Evolutionary conservation across 495 filamentous ascomycete species (phyloP).

Genomic region (Penicillium malachiteum): DNA sequence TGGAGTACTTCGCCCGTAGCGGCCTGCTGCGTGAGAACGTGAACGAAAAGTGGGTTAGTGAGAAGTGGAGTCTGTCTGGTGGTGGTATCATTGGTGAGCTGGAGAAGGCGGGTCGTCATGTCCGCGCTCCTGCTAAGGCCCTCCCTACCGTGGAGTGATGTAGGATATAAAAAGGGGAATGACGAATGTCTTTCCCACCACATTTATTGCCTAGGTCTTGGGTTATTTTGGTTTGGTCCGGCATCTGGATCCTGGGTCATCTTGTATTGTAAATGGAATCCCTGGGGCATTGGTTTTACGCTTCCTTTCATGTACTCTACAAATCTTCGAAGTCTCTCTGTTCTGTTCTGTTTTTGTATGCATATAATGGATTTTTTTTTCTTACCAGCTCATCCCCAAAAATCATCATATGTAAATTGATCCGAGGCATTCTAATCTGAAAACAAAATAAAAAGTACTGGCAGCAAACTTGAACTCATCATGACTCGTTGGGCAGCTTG

Average conservation of each 20-base stretch:
- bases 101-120: conserved; percentile 60
- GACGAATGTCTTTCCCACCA: conserved; percentile 4
- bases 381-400: not conserved
- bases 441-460: not conserved
- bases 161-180: conserved; percentile 9
- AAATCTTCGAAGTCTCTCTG: conserved; percentile 21
- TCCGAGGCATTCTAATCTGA: no score
- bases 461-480: not conserved
- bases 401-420: no score
- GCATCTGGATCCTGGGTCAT: not conserved
- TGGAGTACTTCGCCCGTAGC: conserved; percentile 93
- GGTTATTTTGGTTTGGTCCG: not conserved
- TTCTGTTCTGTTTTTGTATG: conserved; percentile 34
- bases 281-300: conserved; percentile 13
- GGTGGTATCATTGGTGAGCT: conserved; percentile 83
- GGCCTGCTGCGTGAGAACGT: conserved; percentile 71
- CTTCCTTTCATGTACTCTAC: conserved; percentile 36
- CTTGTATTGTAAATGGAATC: conserved; percentile 28
- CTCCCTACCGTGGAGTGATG: conserved; percentile 10
- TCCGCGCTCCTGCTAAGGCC: conserved; percentile 33
- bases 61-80: conserved; percentile 83
- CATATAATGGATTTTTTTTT: conserved; percentile 37
- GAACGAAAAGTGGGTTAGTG: conserved; percentile 69
- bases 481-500: not conserved
- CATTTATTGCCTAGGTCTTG: conserved; percentile 5